A percentile compares a stretch with the other conserved stretches of the same genome.
Evolutionary conservation across 2,329 filamentous ascomycete genomes (phyloP).

Genomic region (Cercospora brassicicola): DNA sequence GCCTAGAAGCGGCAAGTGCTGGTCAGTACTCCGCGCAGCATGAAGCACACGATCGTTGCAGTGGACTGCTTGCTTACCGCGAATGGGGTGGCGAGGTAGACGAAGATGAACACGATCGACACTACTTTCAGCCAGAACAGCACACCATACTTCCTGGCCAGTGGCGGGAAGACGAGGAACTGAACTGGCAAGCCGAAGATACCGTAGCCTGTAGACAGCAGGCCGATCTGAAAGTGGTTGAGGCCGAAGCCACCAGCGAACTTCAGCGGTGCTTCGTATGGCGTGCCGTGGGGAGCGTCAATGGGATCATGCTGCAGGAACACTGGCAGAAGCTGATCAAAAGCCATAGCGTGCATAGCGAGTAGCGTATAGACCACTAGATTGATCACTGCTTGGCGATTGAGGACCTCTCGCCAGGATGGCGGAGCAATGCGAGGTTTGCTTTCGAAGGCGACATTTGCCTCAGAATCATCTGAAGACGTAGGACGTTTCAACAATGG

Average conservation of each 20-base stretch:
- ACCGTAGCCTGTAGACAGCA: constrained; percentile 82
- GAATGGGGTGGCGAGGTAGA: constrained; percentile 82
- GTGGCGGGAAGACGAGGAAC: constrained; percentile 77
- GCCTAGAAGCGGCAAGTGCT: constrained; percentile 39
- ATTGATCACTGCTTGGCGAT: constrained; percentile 70
- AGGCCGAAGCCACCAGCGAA: constrained; percentile 77
- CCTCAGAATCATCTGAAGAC: constrained; percentile 27
- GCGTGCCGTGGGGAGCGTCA: constrained; percentile 42
- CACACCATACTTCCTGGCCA: constrained; percentile 72
- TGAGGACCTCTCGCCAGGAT: constrained; percentile 66
- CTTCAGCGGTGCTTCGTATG: constrained; percentile 63
- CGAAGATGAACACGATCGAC: constrained; percentile 63
- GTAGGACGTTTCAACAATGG: constrained; percentile 30
- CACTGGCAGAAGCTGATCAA: constrained; percentile 62
- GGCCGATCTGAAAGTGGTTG: constrained; percentile 71
- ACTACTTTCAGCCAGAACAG: constrained; percentile 71
- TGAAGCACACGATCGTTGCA: neutral
- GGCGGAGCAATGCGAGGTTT: constrained; percentile 35
- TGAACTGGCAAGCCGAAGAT: constrained; percentile 77
- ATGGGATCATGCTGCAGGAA: constrained; percentile 73
- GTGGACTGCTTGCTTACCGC: constrained; percentile 41
- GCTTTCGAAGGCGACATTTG: constrained; percentile 16
- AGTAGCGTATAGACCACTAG: constrained; percentile 77
- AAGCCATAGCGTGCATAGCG: constrained; percentile 31
- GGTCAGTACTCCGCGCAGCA: neutral